Percentiles rank a stretch among this genome's conserved stretches.
Evolutionary conservation across 768 basidiomycete species (phyloP).

Genomic region (Tubosaeta sp.): DNA sequence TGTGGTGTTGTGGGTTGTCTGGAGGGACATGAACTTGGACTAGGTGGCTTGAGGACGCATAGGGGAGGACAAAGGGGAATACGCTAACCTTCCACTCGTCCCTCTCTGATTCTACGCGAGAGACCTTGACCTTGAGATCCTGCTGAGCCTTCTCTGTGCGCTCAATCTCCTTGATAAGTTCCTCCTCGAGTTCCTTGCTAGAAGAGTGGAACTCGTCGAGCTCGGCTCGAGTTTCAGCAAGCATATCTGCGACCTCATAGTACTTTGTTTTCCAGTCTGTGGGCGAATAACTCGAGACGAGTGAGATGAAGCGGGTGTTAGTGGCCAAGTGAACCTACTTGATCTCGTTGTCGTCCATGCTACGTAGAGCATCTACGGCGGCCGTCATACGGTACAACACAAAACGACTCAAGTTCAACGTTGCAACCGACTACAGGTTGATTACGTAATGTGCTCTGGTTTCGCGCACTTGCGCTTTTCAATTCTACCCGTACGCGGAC

Average conservation of each 20-base stretch:
- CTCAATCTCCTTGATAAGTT: constrained; percentile 87
- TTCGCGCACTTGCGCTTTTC: constrained; percentile 88
- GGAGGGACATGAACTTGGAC: constrained; percentile 83
- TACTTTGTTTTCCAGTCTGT: constrained; percentile 79
- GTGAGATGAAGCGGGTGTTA: constrained; percentile 17
- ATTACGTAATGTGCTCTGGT: constrained; percentile 50
- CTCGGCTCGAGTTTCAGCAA: constrained; percentile 78
- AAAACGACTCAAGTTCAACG: constrained; percentile 8
- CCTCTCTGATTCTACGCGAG: constrained; percentile 66
- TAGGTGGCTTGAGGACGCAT: constrained; percentile 26
- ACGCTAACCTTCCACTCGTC: constrained; percentile 89
- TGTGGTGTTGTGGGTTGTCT: constrained; percentile 87
- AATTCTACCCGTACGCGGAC: constrained; percentile 71
- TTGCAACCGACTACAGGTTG: constrained; percentile 9
- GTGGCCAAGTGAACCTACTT: constrained; percentile 38
- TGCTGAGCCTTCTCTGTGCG: constrained; percentile 81
- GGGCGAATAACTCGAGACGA: constrained; percentile 45
- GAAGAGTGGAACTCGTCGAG: constrained; percentile 84
- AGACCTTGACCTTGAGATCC: constrained; percentile 70
- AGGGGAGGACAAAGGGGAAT: background rate
- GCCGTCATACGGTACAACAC: constrained; percentile 33
- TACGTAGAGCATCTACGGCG: constrained; percentile 37
- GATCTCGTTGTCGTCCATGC: constrained; percentile 62
- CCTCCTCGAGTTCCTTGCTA: constrained; percentile 89
- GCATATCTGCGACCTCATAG: constrained; percentile 79